These are phyloP conservation scores for Taphrina deformans DNA, from an alignment of 1,139 yeast genomes.

Conservation along the genomic window DNA sequence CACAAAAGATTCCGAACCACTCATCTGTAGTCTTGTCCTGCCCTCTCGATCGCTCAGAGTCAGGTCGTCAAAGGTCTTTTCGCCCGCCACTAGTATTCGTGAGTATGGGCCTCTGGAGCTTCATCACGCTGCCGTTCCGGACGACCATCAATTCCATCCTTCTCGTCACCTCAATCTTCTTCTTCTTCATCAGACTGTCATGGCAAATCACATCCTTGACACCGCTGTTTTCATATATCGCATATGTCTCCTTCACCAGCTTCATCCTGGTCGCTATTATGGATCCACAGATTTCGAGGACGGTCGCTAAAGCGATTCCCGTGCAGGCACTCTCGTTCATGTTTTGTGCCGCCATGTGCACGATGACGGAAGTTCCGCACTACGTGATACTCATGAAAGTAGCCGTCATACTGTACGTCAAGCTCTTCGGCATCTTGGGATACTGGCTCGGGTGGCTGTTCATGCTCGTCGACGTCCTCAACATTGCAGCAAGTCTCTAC, in stretches of 20 bases:
- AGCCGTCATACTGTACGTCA: neutral
- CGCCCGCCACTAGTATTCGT: too few species aligned
- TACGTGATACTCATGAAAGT: slow-evolving; percentile 7
- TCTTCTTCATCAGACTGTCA: slow-evolving; percentile 3
- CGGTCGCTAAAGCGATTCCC: neutral
- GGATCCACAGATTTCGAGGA: neutral
- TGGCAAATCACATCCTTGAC: neutral
- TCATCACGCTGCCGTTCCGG: slow-evolving; percentile 7
- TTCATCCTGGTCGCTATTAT: slow-evolving; percentile 7
- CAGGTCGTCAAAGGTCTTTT: too few species aligned
- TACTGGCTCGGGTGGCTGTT: slow-evolving; percentile 11
- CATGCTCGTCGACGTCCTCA: slow-evolving; percentile 16
- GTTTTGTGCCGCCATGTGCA: neutral
- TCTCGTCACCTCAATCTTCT: neutral
- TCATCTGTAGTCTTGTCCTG: too few species aligned
- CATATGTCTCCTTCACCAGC: slow-evolving; percentile 5
- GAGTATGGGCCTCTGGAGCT: slow-evolving; percentile 12
- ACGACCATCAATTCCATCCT: neutral
- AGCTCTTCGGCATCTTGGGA: neutral
- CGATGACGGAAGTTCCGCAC: slow-evolving; percentile 22
- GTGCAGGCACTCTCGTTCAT: neutral
- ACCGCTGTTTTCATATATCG: slow-evolving; percentile 7
- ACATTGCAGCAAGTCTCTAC: slow-evolving; percentile 6
- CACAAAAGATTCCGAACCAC: neutral
- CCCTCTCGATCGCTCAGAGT: too few species aligned